Conservation (phyloP, 495 filamentous ascomycete genomes). For the Aspergillus sparsus region DNA sequence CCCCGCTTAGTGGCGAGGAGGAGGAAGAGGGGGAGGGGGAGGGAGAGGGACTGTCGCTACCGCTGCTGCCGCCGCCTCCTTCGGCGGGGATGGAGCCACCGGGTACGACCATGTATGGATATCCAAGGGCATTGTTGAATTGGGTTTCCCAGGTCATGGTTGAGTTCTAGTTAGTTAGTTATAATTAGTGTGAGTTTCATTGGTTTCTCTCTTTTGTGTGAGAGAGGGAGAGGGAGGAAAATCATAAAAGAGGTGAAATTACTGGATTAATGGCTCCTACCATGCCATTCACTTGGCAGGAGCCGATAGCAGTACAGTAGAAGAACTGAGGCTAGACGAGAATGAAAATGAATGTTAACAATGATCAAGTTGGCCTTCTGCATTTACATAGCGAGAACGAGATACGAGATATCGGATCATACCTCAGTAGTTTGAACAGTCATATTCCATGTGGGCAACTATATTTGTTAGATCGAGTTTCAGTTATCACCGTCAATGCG, state of each 20-base stretch:
- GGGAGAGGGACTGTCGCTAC: slow-evolving; percentile 15
- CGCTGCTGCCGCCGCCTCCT: slow-evolving; percentile 23
- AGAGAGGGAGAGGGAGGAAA: too few species aligned
- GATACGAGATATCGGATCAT: slow-evolving; percentile 6
- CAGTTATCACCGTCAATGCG: too few species aligned
- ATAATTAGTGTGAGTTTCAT: slow-evolving; percentile 2
- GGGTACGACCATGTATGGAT: slow-evolving; percentile 43
- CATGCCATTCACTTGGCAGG: slow-evolving; percentile 44
- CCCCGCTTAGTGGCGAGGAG: slow-evolving; percentile 27
- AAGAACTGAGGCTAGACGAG: slow-evolving; percentile 38
- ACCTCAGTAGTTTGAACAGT: slow-evolving; percentile 38
- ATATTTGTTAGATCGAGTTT: not conserved
- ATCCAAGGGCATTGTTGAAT: slow-evolving; percentile 31
- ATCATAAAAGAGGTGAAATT: slow-evolving; percentile 8
- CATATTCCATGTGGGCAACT: slow-evolving; percentile 42
- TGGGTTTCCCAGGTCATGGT: slow-evolving; percentile 37
- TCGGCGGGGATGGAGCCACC: slow-evolving; percentile 43
- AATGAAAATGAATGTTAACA: too few species aligned
- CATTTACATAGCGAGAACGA: not conserved
- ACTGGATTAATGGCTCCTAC: slow-evolving; percentile 47
- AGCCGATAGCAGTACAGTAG: slow-evolving; percentile 44
- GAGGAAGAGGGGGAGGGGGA: slow-evolving; percentile 7
- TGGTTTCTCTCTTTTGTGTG: too few species aligned
- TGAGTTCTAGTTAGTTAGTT: slow-evolving; percentile 29
- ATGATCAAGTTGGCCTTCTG: too few species aligned